Base-by-base conservation (phyloP, 805 yeast species). In the Nakazawaea holstii region DNA sequence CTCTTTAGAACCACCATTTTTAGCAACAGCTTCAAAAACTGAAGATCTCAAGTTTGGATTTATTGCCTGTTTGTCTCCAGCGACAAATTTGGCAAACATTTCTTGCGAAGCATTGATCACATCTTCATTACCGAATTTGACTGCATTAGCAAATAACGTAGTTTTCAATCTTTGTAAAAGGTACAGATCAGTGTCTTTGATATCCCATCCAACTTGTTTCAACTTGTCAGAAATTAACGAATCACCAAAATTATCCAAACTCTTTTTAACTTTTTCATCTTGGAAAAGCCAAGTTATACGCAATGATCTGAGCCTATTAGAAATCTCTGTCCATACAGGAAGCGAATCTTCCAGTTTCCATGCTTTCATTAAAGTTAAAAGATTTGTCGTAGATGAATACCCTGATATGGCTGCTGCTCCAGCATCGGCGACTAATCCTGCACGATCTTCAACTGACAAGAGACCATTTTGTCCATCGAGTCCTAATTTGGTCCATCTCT, bases 271-370 rank as follows among this genome's bases (percentile, higher is more conserved):
- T 49, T 72, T 74, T 17, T 70, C 69, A 54, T 72, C 72, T 52
- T 79, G 79, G 80, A 46, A 84, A 75, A 62, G 87, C 95, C 70
- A 87, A 95, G 35, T 67, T 65, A 55, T 80, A 77, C 51, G 85
- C 70, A 37, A 72, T 69, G 40, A 80, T 66, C 30, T 84, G 83
- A 52, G 82, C 79, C 52, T 83, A 74, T 53, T 82, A 62, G 59
- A 41, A 11, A 46, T 46, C 45, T 72, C 71, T 43, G 64, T 68
- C 82, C 84, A 77, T 33, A 81, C 85, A 43, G 76, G 75, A 59
- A 75, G 75, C 58, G 73, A 74, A 32, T 66, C 59, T 57, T 77
- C 82, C 32, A 59, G 51, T 43, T 69, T 66, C 85, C 85, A 80
- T 29, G 67, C 60, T 44, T 69, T 62, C 40, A 79, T 68, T 55